Conservation (phyloP, 2,329 filamentous ascomycete genomes). For the Sporothrix phasma region DNA sequence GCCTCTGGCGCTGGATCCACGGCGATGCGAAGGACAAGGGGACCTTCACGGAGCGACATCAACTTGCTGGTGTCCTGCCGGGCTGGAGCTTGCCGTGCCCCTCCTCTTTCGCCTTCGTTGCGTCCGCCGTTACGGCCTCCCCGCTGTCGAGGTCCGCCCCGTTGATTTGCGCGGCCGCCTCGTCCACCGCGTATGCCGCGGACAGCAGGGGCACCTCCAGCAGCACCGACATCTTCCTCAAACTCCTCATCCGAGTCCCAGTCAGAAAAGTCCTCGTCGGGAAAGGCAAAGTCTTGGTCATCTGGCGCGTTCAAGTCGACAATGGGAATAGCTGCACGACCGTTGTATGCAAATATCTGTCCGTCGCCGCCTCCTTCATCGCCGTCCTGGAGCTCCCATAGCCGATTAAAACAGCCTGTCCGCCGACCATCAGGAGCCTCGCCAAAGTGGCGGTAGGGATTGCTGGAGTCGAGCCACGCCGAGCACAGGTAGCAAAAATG, state of each 20-base stretch:
- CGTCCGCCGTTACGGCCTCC: neutral
- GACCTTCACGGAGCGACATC: conserved; percentile 46
- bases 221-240: neutral
- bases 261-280: neutral
- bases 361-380: conserved; percentile 50
- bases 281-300: neutral
- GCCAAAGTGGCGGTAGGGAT: conserved; percentile 88
- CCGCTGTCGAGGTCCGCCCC: neutral
- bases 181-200: neutral
- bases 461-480: conserved; percentile 68
- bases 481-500: conserved; percentile 96
- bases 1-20: conserved; percentile 21
- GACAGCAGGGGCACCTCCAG: neutral
- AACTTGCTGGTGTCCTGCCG: conserved; percentile 21
- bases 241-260: neutral
- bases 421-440: conserved; percentile 39
- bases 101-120: neutral
- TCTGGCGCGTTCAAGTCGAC: conserved; percentile 20
- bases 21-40: conserved; percentile 45
- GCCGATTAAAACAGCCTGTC: conserved; percentile 67
- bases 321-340: conserved; percentile 24
- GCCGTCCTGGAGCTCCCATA: conserved; percentile 84
- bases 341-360: conserved; percentile 26
- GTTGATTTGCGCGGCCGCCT: neutral
- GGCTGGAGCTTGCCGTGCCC: neutral